These are phyloP conservation scores for Hemileccinum rubropunctum DNA, from an alignment of 768 basidiomycete species.

Conservation along the genomic window DNA sequence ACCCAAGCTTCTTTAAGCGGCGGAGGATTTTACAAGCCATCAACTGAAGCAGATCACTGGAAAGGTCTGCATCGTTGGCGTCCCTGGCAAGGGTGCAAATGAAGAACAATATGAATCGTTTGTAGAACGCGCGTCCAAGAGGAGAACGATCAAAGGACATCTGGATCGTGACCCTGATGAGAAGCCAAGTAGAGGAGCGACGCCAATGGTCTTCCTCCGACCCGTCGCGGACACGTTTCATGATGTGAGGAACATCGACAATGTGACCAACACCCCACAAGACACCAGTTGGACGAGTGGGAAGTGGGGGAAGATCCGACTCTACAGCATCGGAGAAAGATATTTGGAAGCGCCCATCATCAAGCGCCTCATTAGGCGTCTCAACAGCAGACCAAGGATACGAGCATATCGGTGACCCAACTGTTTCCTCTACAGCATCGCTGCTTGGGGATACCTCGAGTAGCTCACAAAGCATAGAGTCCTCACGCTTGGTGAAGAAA, in stretches of 20 bases:
- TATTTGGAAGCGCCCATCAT: conserved; percentile 9
- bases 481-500: conserved; percentile 29
- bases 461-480: conserved; percentile 33
- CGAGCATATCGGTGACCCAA: not conserved
- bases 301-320: not conserved
- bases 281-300: conserved; percentile 18
- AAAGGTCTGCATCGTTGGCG: conserved; percentile 9
- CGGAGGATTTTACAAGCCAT: conserved; percentile 22
- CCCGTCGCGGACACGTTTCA: conserved; percentile 19
- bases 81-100: conserved; percentile 24
- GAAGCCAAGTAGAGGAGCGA: conserved; percentile 33
- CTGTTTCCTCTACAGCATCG: not conserved
- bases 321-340: conserved; percentile 18
- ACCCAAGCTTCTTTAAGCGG: conserved; percentile 15
- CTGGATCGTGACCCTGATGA: conserved; percentile 31
- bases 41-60: conserved; percentile 23
- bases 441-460: conserved; percentile 39
- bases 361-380: conserved; percentile 6
- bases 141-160: conserved; percentile 12
- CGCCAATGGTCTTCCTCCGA: conserved; percentile 14
- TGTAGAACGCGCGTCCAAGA: conserved; percentile 34
- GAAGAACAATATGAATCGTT: conserved; percentile 45
- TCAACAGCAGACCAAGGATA: conserved; percentile 23
- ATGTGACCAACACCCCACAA: conserved; percentile 10
- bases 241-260: conserved; percentile 16